Conservation (phyloP, 306 rosid species). For the Vachellia collinsii region DNA sequence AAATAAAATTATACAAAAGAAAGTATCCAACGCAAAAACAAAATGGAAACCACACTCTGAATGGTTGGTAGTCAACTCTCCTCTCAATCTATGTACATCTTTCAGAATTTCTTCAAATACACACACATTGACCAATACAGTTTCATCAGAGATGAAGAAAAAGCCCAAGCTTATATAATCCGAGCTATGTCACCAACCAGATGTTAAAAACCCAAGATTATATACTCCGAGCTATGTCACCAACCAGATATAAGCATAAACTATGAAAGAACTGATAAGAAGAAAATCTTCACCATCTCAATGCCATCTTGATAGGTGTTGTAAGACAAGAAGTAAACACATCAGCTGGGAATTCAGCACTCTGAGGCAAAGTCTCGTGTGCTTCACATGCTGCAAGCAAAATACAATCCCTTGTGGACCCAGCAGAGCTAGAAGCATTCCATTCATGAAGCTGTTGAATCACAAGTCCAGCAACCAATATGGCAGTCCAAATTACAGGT, state of each 20-base stretch:
- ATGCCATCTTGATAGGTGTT: constrained; percentile 98
- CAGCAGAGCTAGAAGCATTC: constrained; percentile 72
- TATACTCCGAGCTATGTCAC: not conserved
- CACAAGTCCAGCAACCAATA: constrained; percentile 34
- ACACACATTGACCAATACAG: not conserved
- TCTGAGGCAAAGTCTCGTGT: constrained; percentile 95
- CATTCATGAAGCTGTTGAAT: constrained; percentile 80
- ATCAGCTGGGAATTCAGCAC: constrained; percentile 99
- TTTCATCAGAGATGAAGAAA: not conserved
- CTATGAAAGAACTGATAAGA: constrained; percentile 26
- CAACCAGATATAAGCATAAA: not conserved
- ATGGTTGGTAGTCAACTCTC: not conserved
- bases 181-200: not conserved
- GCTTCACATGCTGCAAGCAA: constrained; percentile 99
- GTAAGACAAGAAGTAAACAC: constrained; percentile 99
- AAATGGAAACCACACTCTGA: not conserved
- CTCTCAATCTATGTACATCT: not conserved
- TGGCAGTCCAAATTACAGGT: constrained; percentile 35
- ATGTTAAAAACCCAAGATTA: not conserved
- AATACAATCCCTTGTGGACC: constrained; percentile 90
- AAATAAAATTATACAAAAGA: constrained; percentile 20
- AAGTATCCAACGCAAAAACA: constrained; percentile 15
- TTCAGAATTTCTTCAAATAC: not conserved
- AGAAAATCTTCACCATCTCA: constrained; percentile 77
- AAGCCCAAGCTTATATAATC: not conserved